Conservation (phyloP, 768 basidiomycete genomes). For the Favolaschia claudopus region DNA sequence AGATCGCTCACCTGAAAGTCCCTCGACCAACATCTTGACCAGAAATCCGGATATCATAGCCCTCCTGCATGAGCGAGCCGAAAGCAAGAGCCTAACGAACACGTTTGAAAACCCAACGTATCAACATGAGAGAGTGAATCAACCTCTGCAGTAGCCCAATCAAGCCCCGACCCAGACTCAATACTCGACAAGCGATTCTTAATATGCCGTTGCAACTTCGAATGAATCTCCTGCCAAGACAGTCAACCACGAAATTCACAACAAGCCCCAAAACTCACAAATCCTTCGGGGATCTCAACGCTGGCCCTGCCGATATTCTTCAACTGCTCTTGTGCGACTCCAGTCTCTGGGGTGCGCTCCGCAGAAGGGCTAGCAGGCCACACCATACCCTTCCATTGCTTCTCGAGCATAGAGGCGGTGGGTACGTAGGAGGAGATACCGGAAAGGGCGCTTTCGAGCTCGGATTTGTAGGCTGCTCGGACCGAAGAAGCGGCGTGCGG, state of each 20-base stretch:
- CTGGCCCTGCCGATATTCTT: conserved; percentile 71
- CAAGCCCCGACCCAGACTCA: conserved; percentile 73
- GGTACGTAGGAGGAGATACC: conserved; percentile 57
- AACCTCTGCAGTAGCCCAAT: conserved; percentile 92
- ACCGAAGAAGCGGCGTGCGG: conserved; percentile 54
- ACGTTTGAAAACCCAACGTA: background rate
- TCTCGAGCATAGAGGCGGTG: conserved; percentile 61
- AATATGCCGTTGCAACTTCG: conserved; percentile 80
- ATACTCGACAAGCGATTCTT: conserved; percentile 77
- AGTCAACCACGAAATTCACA: background rate
- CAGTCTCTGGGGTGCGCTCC: conserved; percentile 67
- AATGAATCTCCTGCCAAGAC: conserved; percentile 71
- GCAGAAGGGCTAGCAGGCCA: conserved; percentile 69
- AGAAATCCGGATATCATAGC: conserved; percentile 85
- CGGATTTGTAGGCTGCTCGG: conserved; percentile 64
- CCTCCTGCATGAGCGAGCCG: conserved; percentile 84
- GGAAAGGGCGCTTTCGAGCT: conserved; percentile 69
- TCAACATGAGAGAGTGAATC: conserved; percentile 9
- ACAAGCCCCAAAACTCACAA: conserved; percentile 56
- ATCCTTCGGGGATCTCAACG: conserved; percentile 62
- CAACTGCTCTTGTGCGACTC: conserved; percentile 62
- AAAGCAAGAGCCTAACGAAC: conserved; percentile 78
- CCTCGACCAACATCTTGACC: conserved; percentile 94
- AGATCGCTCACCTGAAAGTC: conserved; percentile 78
- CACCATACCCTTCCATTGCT: conserved; percentile 73